Percentiles rank a stretch among this genome's conserved stretches.
These are phyloP conservation scores for Tuber borchii DNA, from an alignment of 495 filamentous ascomycete species.

Conservation along the genomic window DNA sequence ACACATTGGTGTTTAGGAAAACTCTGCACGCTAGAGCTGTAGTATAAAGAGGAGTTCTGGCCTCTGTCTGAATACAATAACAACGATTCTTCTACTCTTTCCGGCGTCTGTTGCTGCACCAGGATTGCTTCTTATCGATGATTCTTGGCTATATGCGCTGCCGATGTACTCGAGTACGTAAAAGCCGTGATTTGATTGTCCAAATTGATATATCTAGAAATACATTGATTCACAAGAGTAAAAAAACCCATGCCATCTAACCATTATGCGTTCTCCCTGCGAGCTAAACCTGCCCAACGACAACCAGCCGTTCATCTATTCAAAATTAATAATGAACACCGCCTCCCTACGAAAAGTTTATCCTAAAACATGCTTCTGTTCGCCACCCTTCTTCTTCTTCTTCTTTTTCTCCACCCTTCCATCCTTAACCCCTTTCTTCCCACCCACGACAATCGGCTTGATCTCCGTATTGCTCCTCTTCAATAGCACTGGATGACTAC, in stretches of 20 bases:
- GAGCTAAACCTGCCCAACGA: background rate
- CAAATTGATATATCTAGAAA: background rate
- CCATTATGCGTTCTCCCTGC: background rate
- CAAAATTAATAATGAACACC: background rate
- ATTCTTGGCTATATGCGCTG: background rate
- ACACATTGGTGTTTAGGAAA: too few species aligned
- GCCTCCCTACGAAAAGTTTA: background rate
- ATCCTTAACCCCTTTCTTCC: constrained; percentile 46
- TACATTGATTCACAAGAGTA: background rate
- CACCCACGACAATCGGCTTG: constrained; percentile 55
- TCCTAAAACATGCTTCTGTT: constrained; percentile 37
- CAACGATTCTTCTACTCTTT: too few species aligned
- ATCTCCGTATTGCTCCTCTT: constrained; percentile 87
- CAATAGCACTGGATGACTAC: constrained; percentile 83
- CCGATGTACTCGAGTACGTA: background rate
- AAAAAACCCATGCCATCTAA: background rate
- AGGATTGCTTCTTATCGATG: background rate
- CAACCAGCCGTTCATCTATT: background rate
- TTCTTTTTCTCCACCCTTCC: constrained; percentile 41
- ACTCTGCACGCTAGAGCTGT: too few species aligned
- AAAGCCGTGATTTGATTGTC: background rate
- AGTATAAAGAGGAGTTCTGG: too few species aligned
- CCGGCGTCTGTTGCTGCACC: too few species aligned
- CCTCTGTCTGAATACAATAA: too few species aligned
- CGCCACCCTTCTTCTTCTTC: constrained; percentile 41